Evolutionary conservation across 2,329 filamentous ascomycete genomes (phyloP), one percentile per base, ranked within the genome.

Genomic region (Lojkania enalia): DNA sequence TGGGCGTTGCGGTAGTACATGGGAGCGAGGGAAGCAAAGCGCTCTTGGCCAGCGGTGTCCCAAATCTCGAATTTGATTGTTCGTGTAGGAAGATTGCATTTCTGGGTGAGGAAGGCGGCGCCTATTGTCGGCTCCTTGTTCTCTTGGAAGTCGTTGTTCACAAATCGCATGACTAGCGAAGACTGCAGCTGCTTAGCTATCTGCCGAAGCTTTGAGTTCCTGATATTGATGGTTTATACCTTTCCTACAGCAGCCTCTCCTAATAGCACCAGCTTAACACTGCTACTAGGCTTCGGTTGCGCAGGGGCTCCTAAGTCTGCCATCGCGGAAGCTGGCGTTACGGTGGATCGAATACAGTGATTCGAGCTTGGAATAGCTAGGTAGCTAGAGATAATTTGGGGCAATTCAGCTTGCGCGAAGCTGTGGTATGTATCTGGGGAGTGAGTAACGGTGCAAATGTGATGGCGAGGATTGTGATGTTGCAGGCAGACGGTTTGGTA

Each of bases 1-100:
- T 97, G 92, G 39, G 94, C 94, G 71, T 99, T 97, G 74, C 92
- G 90, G 79, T 97, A 97, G 81, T 99, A 99, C 94, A 97, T 97
- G 62, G 92, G 94, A 40, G 94, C 94, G 49, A 97, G 83, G 39
- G 88, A 95, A 61, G 92, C 92, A 69, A 97, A 99, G 54, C 92
- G 89, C 77, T 99, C 92, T 74, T 99, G 92, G 67, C 92, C 92
- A 32, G 94, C 92, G 13, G 92, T 97, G 77, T 99, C 92, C 92
- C 92, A 99, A 66, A 99, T 97, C 55, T 78, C 75, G 55, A 78
- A 78, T 55, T 72, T 77, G 66, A 78, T 77, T 46, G 90, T 96
- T 69, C 92, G 84, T 62, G 86, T 90, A 23, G 92, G 92, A 31
- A 97, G 87, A 65, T 90, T 94, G 78, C 92, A 96, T 84, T 97